phyloP scores from a whole-genome alignment of 1,284 basidiomycete species.

The Rhodotorula sp. region DNA sequence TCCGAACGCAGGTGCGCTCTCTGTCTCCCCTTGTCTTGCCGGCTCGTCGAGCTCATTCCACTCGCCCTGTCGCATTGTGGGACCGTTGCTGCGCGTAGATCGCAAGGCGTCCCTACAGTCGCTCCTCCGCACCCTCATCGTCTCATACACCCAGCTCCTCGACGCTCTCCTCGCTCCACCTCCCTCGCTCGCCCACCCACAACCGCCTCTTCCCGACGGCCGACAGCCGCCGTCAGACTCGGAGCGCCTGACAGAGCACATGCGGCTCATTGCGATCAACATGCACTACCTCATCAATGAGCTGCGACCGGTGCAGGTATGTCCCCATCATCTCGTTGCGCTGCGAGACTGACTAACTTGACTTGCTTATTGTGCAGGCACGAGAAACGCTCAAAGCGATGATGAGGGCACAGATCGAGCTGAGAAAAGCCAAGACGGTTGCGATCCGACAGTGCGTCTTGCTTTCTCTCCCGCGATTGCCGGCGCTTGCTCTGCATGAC shows the following conservation, averaged over 20 bases:
- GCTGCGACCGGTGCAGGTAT: constrained; percentile 46
- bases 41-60: neutral
- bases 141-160: constrained; percentile 47
- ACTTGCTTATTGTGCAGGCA: constrained; percentile 36
- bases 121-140: constrained; percentile 43
- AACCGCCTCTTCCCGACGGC: constrained; percentile 19
- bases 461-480: neutral
- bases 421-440: constrained; percentile 40
- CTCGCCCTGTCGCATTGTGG: neutral
- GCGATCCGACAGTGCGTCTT: constrained; percentile 36
- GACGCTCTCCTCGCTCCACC: constrained; percentile 46
- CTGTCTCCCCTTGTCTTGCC: neutral
- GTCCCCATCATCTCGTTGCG: too few relatives aligned
- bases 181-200: constrained; percentile 39
- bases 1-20: constrained; percentile 12
- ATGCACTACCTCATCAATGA: constrained; percentile 50
- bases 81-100: constrained; percentile 5
- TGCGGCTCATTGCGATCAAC: constrained; percentile 45
- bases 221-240: constrained; percentile 25
- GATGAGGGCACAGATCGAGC: constrained; percentile 46
- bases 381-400: constrained; percentile 47
- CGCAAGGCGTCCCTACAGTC: constrained; percentile 44
- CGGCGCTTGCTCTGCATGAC: neutral
- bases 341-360: neutral
- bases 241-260: constrained; percentile 45